phyloP scores from a whole-genome alignment of 2,329 filamentous ascomycete species.

The Epichloe gansuensis region DNA sequence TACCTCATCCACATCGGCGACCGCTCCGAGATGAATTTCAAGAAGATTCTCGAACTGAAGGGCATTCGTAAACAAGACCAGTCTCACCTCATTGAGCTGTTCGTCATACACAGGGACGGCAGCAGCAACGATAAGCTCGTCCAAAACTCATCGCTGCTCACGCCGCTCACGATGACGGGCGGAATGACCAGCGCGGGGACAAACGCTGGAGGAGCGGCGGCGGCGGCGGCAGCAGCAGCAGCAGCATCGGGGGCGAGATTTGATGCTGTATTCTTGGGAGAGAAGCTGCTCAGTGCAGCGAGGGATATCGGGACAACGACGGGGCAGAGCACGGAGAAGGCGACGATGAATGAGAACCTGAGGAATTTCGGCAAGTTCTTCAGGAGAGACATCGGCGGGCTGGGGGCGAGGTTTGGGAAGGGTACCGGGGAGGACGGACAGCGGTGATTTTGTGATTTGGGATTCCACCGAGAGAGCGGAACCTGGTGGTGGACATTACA shows the following conservation, averaged over 20 bases:
- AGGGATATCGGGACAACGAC: constrained; percentile 61
- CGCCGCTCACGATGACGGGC: constrained; percentile 44
- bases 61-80: constrained; percentile 80
- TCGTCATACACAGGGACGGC: constrained; percentile 66
- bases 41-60: constrained; percentile 90
- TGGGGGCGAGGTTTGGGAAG: constrained; percentile 62
- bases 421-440: constrained; percentile 27
- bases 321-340: constrained; percentile 39
- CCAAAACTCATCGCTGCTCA: constrained; percentile 56
- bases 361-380: constrained; percentile 97
- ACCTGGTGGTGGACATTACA: too few relatives aligned
- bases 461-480: too few relatives aligned
- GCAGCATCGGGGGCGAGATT: constrained; percentile 43
- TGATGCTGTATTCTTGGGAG: constrained; percentile 70
- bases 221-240: constrained; percentile 23
- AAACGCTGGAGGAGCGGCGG: constrained; percentile 31
- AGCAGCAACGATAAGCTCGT: constrained; percentile 58
- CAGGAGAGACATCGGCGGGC: constrained; percentile 67
- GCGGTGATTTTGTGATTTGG: constrained; percentile 6
- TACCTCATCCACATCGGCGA: constrained; percentile 96
- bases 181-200: constrained; percentile 26
- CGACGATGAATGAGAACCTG: constrained; percentile 81
- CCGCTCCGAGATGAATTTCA: constrained; percentile 86
- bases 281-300: constrained; percentile 77
- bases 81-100: constrained; percentile 70